Conservation (phyloP, 1,284 basidiomycete genomes). For the Spongiforma sp. region DNA sequence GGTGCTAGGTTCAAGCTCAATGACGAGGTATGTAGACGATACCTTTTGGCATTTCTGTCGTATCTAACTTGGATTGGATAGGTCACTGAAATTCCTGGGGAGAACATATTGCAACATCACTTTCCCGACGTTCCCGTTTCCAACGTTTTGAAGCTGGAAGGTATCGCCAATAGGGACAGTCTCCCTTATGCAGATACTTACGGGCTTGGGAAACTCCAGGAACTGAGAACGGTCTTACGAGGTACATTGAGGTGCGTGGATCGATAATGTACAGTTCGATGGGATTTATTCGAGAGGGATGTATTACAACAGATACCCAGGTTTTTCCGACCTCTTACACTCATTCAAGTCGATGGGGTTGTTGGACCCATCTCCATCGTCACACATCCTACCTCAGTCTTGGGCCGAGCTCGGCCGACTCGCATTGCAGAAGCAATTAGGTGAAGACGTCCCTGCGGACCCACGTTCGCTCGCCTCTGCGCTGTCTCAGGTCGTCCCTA, state of each 20-base stretch:
- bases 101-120: constrained; percentile 58
- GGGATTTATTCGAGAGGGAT: too few species aligned
- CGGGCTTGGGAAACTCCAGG: constrained; percentile 55
- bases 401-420: constrained; percentile 54
- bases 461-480: constrained; percentile 42
- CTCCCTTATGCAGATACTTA: constrained; percentile 81
- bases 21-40: constrained; percentile 51
- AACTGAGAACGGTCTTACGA: constrained; percentile 74
- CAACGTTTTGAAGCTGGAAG: constrained; percentile 78
- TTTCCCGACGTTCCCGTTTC: constrained; percentile 75
- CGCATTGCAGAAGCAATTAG: constrained; percentile 39
- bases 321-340: constrained; percentile 81
- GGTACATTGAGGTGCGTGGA: constrained; percentile 78
- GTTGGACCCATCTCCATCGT: constrained; percentile 48
- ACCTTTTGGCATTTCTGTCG: constrained; percentile 55
- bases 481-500: constrained; percentile 44
- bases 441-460: constrained; percentile 39
- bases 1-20: constrained; percentile 76
- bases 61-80: constrained; percentile 89
- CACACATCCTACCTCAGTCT: constrained; percentile 43
- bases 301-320: constrained; percentile 78
- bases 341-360: constrained; percentile 80
- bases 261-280: not conserved
- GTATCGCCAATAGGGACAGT: constrained; percentile 90
- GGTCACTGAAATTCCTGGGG: constrained; percentile 57